These are phyloP conservation scores for Microbotryum lychnidis-dioicae DNA, from an alignment of 1,284 basidiomycete genomes.

Conservation along the genomic window DNA sequence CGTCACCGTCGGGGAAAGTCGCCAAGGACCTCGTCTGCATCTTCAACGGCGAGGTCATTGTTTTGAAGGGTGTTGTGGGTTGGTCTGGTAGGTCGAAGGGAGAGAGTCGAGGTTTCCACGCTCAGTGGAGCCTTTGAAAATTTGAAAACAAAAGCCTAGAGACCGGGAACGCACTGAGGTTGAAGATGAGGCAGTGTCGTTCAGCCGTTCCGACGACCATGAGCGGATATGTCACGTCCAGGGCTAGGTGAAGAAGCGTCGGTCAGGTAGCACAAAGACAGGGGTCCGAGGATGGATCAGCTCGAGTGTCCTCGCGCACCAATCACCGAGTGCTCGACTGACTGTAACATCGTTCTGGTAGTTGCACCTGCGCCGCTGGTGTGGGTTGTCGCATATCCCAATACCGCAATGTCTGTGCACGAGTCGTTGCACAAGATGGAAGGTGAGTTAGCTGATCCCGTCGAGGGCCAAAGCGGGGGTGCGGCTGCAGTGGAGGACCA, in stretches of 20 bases:
- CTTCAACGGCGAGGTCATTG: slow-evolving; percentile 72
- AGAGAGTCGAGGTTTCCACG: too few species aligned
- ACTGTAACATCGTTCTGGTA: slow-evolving; percentile 82
- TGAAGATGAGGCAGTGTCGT: slow-evolving; percentile 78
- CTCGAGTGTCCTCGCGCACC: too few species aligned
- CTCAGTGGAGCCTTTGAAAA: too few species aligned
- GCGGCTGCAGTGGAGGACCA: too few species aligned
- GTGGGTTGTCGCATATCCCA: slow-evolving; percentile 74
- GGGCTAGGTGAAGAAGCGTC: slow-evolving; percentile 19
- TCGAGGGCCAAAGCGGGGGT: too few species aligned
- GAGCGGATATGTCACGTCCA: slow-evolving; percentile 71
- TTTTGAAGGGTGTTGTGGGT: slow-evolving; percentile 67
- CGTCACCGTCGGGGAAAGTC: slow-evolving; percentile 71
- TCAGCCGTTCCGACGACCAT: slow-evolving; percentile 93
- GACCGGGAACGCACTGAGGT: slow-evolving; percentile 48
- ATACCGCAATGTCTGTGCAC: slow-evolving; percentile 51
- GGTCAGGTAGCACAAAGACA: slow-evolving; percentile 24
- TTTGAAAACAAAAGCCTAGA: too few species aligned
- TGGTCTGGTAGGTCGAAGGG: slow-evolving; percentile 40
- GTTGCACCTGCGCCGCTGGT: slow-evolving; percentile 67
- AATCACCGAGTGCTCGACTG: background rate
- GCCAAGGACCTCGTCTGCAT: slow-evolving; percentile 86
- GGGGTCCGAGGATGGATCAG: background rate
- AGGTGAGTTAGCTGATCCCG: too few species aligned
- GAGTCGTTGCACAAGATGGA: too few species aligned